Evolutionary conservation across 257 asterid species (phyloP).

Genomic region (Solanum piurae): DNA sequence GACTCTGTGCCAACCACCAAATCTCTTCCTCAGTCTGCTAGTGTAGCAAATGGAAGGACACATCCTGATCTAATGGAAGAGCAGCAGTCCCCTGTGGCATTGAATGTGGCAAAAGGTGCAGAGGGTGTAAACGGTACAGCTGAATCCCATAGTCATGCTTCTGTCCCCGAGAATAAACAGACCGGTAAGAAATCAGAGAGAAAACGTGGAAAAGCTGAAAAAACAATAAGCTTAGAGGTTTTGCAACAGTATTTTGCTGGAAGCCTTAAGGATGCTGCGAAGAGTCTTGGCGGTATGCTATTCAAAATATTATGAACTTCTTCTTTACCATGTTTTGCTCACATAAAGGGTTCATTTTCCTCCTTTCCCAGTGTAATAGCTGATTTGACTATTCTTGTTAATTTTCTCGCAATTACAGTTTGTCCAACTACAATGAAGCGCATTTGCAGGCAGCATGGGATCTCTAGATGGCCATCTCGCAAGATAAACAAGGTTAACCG

Average conservation of each 20-base stretch:
- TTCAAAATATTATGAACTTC: neutral
- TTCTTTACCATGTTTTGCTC: neutral
- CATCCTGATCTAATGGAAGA: conserved; percentile 29
- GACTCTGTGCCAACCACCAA: conserved; percentile 20
- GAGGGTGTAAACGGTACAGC: conserved; percentile 21
- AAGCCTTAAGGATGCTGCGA: conserved; percentile 90
- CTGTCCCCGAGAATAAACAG: conserved; percentile 29
- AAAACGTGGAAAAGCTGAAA: conserved; percentile 87
- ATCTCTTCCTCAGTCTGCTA: conserved; percentile 31
- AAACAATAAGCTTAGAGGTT: conserved; percentile 80
- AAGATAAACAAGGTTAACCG: conserved; percentile 93
- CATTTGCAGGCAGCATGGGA: conserved; percentile 89
- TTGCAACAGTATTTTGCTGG: conserved; percentile 86
- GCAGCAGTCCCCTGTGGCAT: conserved; percentile 17
- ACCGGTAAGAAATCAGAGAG: conserved; percentile 57
- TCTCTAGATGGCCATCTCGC: conserved; percentile 95
- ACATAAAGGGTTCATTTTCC: neutral
- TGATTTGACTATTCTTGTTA: neutral
- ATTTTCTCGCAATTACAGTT: conserved; percentile 33
- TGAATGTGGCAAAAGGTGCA: conserved; percentile 21
- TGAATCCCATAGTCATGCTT: conserved; percentile 24
- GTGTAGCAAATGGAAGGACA: conserved; percentile 22
- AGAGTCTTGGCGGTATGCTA: conserved; percentile 83
- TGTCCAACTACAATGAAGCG: conserved; percentile 96
- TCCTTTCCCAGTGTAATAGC: neutral